Evolutionary conservation across 371 early-diverging fungal genomes (phyloP).

Genomic region (Dinochytrium kinnereticum): DNA sequence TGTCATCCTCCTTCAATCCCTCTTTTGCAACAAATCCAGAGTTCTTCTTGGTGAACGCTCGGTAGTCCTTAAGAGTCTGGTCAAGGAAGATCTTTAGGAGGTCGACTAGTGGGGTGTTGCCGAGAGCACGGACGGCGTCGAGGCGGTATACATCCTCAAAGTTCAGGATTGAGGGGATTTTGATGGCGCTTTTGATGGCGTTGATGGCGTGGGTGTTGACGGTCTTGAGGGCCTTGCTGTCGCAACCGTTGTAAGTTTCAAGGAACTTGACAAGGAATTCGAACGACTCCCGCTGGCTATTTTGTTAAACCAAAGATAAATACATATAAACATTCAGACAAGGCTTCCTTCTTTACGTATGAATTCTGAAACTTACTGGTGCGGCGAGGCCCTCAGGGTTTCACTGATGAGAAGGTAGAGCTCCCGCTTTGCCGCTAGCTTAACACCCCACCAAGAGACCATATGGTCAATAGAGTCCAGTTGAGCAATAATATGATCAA

Average conservation of each 20-base stretch:
- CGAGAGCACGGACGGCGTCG: conserved; percentile 72
- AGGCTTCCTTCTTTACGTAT: conserved; percentile 1
- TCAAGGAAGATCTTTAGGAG: conserved; percentile 79
- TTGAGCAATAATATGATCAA: conserved; percentile 71
- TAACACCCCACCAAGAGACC: conserved; percentile 76
- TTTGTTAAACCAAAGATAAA: too few relatives aligned
- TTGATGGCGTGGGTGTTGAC: conserved; percentile 55
- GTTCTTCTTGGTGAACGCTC: conserved; percentile 61
- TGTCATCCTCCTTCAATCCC: conserved; percentile 59
- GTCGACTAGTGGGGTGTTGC: conserved; percentile 59
- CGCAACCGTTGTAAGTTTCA: conserved; percentile 56
- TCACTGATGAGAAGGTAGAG: conserved; percentile 70
- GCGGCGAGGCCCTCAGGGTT: conserved; percentile 65
- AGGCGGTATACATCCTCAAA: conserved; percentile 81
- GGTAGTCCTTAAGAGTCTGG: conserved; percentile 72
- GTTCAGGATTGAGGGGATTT: conserved; percentile 74
- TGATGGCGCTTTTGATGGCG: conserved; percentile 73
- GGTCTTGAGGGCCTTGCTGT: conserved; percentile 40
- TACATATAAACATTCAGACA: not conserved
- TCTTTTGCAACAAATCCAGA: conserved; percentile 58
- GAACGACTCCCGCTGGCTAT: conserved; percentile 39
- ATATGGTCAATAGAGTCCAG: conserved; percentile 65
- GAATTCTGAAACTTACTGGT: conserved; percentile 58
- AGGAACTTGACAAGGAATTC: conserved; percentile 73
- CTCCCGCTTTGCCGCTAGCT: conserved; percentile 59